Percentiles rank a stretch among this genome's conserved stretches.
Evolutionary conservation across 2,329 filamentous ascomycete genomes (phyloP).

Genomic region (Alternaria brassicae): DNA sequence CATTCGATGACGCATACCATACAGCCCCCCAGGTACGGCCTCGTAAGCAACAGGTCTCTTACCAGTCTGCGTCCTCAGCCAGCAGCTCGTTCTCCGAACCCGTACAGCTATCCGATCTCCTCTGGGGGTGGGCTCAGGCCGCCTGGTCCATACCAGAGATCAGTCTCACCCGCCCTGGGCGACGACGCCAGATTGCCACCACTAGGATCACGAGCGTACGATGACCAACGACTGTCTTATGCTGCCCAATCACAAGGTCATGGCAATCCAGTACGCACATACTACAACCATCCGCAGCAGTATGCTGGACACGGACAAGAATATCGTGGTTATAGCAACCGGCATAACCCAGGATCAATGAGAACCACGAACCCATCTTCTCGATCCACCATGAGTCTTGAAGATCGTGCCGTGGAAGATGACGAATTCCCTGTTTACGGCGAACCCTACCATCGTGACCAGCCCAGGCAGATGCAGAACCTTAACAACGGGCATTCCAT

Average conservation of each 20-base stretch:
- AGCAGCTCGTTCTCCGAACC: constrained; percentile 46
- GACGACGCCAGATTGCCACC: constrained; percentile 41
- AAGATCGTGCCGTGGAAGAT: constrained; percentile 17
- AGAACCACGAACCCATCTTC: constrained; percentile 38
- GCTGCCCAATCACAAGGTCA: constrained; percentile 7
- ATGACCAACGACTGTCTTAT: constrained; percentile 15
- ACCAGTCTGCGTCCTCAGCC: constrained; percentile 54
- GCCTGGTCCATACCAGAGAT: constrained; percentile 52
- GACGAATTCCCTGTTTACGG: neutral
- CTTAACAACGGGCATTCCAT: constrained; percentile 17
- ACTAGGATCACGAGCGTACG: constrained; percentile 25
- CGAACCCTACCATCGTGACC: neutral
- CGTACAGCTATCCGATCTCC: constrained; percentile 51
- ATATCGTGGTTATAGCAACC: neutral
- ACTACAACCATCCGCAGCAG: neutral
- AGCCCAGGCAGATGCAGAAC: constrained; percentile 13
- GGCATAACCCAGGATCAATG: constrained; percentile 23
- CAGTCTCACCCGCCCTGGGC: constrained; percentile 55
- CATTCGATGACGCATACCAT: constrained; percentile 49
- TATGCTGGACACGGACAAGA: constrained; percentile 4
- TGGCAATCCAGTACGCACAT: neutral
- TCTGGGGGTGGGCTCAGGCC: constrained; percentile 36
- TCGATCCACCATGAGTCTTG: constrained; percentile 23
- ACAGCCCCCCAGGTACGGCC: constrained; percentile 39
- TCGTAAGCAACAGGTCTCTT: constrained; percentile 55